Percentiles rank a stretch among this genome's conserved stretches.
These are phyloP conservation scores for Rosa multiflora DNA, from an alignment of 306 rosid species.

Conservation along the genomic window DNA sequence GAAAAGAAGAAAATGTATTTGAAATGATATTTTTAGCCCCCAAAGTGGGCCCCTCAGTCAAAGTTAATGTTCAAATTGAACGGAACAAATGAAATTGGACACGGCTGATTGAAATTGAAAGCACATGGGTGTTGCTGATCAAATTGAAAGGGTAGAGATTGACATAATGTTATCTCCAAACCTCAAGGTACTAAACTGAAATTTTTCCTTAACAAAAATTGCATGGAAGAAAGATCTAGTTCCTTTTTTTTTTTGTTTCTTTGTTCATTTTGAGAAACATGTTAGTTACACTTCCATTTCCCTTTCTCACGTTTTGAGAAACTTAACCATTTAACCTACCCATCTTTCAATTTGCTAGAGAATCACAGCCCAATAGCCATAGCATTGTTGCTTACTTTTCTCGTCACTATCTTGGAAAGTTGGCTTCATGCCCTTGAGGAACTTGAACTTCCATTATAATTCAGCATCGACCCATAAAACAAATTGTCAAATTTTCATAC, in stretches of 20 bases:
- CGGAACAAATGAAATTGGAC: too few relatives aligned
- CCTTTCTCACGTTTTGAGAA: neutral
- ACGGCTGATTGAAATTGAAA: too few relatives aligned
- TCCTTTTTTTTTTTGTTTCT: neutral
- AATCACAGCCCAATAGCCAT: neutral
- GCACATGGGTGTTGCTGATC: too few relatives aligned
- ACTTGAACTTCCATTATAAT: neutral
- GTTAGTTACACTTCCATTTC: neutral
- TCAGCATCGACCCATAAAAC: neutral
- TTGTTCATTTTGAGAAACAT: neutral
- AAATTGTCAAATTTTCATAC: neutral
- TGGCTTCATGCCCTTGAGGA: neutral
- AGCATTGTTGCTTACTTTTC: neutral
- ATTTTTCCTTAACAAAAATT: neutral
- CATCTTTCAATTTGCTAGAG: neutral
- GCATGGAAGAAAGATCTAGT: neutral
- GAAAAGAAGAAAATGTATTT: too few relatives aligned
- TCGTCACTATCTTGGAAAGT: neutral
- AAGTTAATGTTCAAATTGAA: too few relatives aligned
- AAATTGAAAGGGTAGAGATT: too few relatives aligned
- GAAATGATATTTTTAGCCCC: too few relatives aligned
- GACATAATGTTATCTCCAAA: too few relatives aligned
- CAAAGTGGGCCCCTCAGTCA: too few relatives aligned
- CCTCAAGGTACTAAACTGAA: too few relatives aligned
- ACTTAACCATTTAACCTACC: neutral